A percentile compares a stretch with the other conserved stretches of the same genome.
phyloP scores from a whole-genome alignment of 352 stramenopile genomes.

The Pythium phragmitis region DNA sequence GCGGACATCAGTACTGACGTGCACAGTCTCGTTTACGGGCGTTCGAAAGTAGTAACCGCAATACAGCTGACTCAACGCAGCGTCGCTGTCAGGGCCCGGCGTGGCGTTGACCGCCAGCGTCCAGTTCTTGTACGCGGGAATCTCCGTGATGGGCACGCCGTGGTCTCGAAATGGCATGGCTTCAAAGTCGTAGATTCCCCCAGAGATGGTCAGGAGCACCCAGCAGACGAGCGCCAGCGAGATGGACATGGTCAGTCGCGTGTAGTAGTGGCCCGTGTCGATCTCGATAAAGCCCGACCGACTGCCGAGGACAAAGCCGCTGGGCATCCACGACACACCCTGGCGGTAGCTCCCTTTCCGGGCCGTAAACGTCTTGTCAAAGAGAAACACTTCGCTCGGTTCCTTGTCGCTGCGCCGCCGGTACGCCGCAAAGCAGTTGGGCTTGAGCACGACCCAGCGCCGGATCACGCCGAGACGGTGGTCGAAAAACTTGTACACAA shows the following conservation, averaged over 20 bases:
- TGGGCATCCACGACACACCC: slow-evolving; percentile 87
- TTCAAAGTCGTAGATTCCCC: slow-evolving; percentile 62
- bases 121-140: slow-evolving; percentile 48
- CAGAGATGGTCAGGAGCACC: slow-evolving; percentile 59
- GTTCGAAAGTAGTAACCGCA: slow-evolving; percentile 77
- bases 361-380: slow-evolving; percentile 81
- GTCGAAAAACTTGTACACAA: slow-evolving; percentile 90
- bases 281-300: slow-evolving; percentile 83
- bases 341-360: slow-evolving; percentile 79
- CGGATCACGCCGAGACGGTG: slow-evolving; percentile 82
- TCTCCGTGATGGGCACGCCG: slow-evolving; percentile 23
- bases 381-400: slow-evolving; percentile 84
- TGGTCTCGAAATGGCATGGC: slow-evolving; percentile 31
- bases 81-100: no score
- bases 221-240: slow-evolving; percentile 67
- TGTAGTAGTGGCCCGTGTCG: slow-evolving; percentile 87
- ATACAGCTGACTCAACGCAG: slow-evolving; percentile 33
- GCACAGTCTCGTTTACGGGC: slow-evolving; percentile 46
- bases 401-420: slow-evolving; percentile 69
- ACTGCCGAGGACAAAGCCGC: slow-evolving; percentile 75
- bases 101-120: slow-evolving; percentile 12
- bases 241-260: slow-evolving; percentile 62
- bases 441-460: slow-evolving; percentile 86
- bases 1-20: slow-evolving; percentile 38
- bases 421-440: slow-evolving; percentile 83